Evolutionary conservation across 352 stramenopile species (phyloP).

Genomic region (Globisporangium nagaii): DNA sequence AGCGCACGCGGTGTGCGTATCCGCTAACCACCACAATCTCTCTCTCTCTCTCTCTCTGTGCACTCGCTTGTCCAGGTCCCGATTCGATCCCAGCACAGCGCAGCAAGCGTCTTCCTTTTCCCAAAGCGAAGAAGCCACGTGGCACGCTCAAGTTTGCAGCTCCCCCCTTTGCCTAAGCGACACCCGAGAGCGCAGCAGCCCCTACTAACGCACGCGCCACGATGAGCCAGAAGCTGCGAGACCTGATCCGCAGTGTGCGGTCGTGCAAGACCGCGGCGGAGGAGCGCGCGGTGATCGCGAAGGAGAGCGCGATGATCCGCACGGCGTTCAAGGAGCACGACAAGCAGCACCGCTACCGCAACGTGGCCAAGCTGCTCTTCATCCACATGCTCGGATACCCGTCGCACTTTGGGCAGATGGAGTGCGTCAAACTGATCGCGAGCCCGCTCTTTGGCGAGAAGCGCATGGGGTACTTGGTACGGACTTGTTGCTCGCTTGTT

Average conservation of each 20-base stretch:
- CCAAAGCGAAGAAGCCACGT: too few species aligned
- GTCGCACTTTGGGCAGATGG: constrained; percentile 99
- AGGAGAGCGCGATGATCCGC: constrained; percentile 98
- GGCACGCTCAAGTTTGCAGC: too few species aligned
- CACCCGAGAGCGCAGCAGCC: too few species aligned
- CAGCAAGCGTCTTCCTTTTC: too few species aligned
- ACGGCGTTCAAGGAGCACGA: constrained; percentile 98
- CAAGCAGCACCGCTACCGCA: constrained; percentile 96
- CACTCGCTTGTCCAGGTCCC: too few species aligned
- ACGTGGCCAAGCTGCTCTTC: constrained; percentile 99
- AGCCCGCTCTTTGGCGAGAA: constrained; percentile 99
- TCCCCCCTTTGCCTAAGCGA: too few species aligned
- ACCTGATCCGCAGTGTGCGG: constrained; percentile 97
- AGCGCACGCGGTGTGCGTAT: too few species aligned
- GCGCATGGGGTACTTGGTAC: constrained; percentile 96
- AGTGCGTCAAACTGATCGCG: constrained; percentile 99
- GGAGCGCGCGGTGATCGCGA: constrained; percentile 98
- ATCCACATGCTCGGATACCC: constrained; percentile 99
- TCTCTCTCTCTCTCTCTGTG: neutral
- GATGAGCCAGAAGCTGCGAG: constrained; percentile 98
- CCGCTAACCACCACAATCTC: too few species aligned
- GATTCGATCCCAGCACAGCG: too few species aligned
- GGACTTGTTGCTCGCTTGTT: constrained; percentile 1
- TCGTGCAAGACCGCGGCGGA: constrained; percentile 98
- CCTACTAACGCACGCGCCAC: neutral